Evolutionary conservation across 2,329 filamentous ascomycete genomes (phyloP), one percentile per base, ranked within the genome.

Genomic region (Drechmeria coniospora): DNA sequence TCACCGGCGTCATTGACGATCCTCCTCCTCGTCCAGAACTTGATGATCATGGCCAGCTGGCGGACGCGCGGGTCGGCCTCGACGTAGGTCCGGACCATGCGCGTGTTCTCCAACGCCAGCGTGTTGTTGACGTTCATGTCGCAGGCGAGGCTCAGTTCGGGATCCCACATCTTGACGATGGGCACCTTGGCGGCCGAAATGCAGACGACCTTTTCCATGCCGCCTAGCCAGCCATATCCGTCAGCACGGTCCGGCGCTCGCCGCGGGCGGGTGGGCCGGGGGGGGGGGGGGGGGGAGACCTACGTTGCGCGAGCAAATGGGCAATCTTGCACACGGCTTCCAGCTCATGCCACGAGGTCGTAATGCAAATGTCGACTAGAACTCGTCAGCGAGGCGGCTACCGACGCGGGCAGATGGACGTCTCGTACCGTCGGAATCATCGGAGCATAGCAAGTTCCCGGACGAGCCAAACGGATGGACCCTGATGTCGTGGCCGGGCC

Each of bases 71-170:
- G 74, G 51, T 98, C 90, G 32, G 92, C 78, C 45, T 92, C 76
- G 35, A 98, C 83, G 54, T 98, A 98, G 1, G 84, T 93, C 49
- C 86, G 82, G 43, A 98, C 90, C 86, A 98, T 92, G 27, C 86
- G 74, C 10, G 90, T 98, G 46, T 98, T 98, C 52, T 95, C 86
- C 35, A 98, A 61, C 4, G 90, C 90, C 29, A 92, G 56, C 1
- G 86, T 90, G 44, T 95, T 98, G 59, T 98, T 98, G 57, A 98
- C 86, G 43, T 98, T 98, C 78, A 98, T 90, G 49, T 98, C 90
- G 51, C 86, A 94, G 11, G 84, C 80, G 27, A 98, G 63, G 38
- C 76, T 64, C 32, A 94, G 63, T 50, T 93, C 83, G 3, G 90
- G 90, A 50, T 98, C 90, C 86, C 90, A 98, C 31, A 93, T 81